Evolutionary conservation across 2,329 filamentous ascomycete species (phyloP), one percentile per base, ranked within the genome.

Genomic region (Septoria petroselini): DNA sequence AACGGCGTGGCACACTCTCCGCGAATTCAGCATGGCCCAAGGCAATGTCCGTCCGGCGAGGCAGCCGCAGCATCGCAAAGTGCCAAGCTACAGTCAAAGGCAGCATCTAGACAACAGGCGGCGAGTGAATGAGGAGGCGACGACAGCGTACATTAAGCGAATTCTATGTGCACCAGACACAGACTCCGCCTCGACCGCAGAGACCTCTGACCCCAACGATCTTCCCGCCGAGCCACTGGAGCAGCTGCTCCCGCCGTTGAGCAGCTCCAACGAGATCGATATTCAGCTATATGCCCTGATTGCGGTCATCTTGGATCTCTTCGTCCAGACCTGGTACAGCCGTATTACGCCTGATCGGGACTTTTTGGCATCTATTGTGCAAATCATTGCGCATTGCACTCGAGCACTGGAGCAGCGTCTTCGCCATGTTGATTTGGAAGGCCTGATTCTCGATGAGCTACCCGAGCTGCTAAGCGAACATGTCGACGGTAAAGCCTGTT

Each of bases 191-290:
- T 30, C 34, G n/a, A 18, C 41, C 9, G 19, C 53, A 15, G 44
- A 40, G 7, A 34, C 48, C 3, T 21, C 48, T n/a, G 43, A 27
- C 23, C 11, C 45, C 23, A 45, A 50, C 9, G 45, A 50, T 18
- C 15, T 31, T 25, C 40, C 55, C 60, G 79, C 78, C 37, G 75
- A 75, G 62, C 80, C 88, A 41, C 84, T 95, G 59, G 83, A 94
- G 53, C 86, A 91, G 60, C 75, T 95, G 35, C 75, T 98, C 38
- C 93, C 91, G 52, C 90, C 91, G 31, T 76, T 98, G 64, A 97
- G 91, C 41, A 95, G 90, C 73, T 90, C 89, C 43, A 95, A 95
- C 68, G 89, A 94, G 61, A 82, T 97, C 52, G 93, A 98, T 69
- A 74, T 94, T 49, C 87, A 98, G 71, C 79, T 98, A 3, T 98